Conservation (phyloP, 1,284 basidiomycete genomes). For the Rhodotorula sp. region DNA sequence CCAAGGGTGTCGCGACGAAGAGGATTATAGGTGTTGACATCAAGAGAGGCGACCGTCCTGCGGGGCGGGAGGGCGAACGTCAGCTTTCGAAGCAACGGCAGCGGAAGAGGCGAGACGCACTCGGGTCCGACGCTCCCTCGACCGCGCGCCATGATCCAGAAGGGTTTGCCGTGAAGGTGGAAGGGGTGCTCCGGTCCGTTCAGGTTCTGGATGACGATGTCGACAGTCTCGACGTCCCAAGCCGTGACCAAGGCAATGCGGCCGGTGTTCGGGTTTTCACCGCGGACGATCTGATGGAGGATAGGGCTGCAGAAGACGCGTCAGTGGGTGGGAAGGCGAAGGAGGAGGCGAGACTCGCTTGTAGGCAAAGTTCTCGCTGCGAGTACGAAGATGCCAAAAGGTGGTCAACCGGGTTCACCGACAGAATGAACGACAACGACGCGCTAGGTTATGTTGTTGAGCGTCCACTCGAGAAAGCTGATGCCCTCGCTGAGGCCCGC, state of each 20-base stretch:
- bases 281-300: constrained; percentile 41
- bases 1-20: constrained; percentile 51
- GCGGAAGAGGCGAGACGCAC: background rate
- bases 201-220: constrained; percentile 48
- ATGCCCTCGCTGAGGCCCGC: background rate
- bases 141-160: constrained; percentile 48
- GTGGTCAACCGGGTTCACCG: background rate
- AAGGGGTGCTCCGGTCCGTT: constrained; percentile 49
- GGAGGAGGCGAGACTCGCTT: background rate
- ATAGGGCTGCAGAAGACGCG: constrained; percentile 33
- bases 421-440: constrained; percentile 17
- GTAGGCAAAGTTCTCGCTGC: constrained; percentile 13
- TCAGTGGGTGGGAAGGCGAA: too few relatives aligned
- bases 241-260: constrained; percentile 32
- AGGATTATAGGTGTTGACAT: constrained; percentile 47
- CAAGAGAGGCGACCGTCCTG: constrained; percentile 19
- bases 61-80: too few relatives aligned
- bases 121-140: constrained; percentile 40
- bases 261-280: constrained; percentile 30
- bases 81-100: background rate
- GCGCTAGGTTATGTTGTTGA: constrained; percentile 45
- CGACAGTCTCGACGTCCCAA: constrained; percentile 36
- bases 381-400: background rate
- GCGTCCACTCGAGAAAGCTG: constrained; percentile 34
- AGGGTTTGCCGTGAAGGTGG: constrained; percentile 45